Evolutionary conservation across 352 stramenopile species (phyloP), one percentile per base, ranked within the genome.

Genomic region (Pythium coloratum): DNA sequence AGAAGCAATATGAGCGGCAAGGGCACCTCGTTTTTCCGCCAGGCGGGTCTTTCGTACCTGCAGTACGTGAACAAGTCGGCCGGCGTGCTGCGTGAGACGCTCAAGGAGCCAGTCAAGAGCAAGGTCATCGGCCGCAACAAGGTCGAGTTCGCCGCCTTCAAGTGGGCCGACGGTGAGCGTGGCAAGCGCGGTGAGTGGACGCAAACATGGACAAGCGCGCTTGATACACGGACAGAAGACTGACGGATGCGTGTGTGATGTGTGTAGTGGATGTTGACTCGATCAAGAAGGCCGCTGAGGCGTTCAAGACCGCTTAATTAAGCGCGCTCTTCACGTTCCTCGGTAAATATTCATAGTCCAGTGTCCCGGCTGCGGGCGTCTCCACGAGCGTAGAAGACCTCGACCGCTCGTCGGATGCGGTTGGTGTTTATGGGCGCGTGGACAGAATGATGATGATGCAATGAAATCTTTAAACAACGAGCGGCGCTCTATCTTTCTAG

Each of bases 101-200:
- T 93, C 51, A 95, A 95, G 83, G 87, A 95, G 70, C 87, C 87
- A n/a, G 70, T 93, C 59, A 95, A 95, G 81, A 93, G 79, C 82
- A 94, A 87, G 63, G 66, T 94, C 56, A 49, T 81, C 40, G 63
- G 80, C 46, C 85, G 87, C 58, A 89, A 80, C 59, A 80, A 91
- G 60, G 82, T 95, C 69, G 76, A 92, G 71, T 94, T 94, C 65
- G 87, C 85, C 46, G 82, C 79, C 70, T 95, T 93, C 78, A 94
- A 93, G 80, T 95, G 85, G 85, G 67, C 82, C 56, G 82, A 92
- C 56, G 87, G 84, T 69, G 85, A 95, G 73, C 87, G 87, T 67
- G 84, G 85, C 73, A 76, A 78, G 62, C 84, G 87, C 70, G 76
- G 83, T 91, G 56, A 62, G 82, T 83, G 30, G 6, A 3, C 16